Evolutionary conservation across 495 filamentous ascomycete genomes (phyloP).

Genomic region (Xylaria telfairii): DNA sequence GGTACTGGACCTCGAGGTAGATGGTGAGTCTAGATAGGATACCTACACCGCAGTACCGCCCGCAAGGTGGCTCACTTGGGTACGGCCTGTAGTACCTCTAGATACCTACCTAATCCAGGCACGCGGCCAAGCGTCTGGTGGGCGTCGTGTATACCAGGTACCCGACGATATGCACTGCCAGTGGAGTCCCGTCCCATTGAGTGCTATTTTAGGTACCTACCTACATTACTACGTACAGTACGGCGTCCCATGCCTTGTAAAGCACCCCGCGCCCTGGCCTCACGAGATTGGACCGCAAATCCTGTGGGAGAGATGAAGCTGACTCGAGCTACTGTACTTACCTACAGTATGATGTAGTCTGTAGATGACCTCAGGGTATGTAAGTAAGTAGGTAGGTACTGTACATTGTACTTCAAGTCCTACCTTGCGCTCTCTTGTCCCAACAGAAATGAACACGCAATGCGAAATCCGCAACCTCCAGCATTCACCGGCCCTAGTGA

Average conservation of each 20-base stretch:
- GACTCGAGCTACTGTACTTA: background rate
- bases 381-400: no score
- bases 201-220: conserved; percentile 20
- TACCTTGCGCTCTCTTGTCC: background rate
- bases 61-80: background rate
- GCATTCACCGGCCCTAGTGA: background rate
- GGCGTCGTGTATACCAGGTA: background rate
- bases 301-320: conserved; percentile 12
- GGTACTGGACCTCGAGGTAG: no score
- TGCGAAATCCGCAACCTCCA: background rate
- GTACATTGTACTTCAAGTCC: background rate
- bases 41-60: background rate
- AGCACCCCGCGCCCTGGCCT: conserved; percentile 15
- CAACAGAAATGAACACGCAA: background rate
- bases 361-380: background rate
- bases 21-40: background rate
- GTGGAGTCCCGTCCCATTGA: background rate
- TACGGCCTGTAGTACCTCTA: background rate
- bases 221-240: background rate
- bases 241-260: background rate
- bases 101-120: conserved; percentile 7
- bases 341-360: background rate
- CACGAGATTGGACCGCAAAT: conserved; percentile 22
- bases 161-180: background rate
- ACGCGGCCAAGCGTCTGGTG: background rate